Evolutionary conservation across 352 stramenopile species (phyloP).

Genomic region (Pythium coloratum): DNA sequence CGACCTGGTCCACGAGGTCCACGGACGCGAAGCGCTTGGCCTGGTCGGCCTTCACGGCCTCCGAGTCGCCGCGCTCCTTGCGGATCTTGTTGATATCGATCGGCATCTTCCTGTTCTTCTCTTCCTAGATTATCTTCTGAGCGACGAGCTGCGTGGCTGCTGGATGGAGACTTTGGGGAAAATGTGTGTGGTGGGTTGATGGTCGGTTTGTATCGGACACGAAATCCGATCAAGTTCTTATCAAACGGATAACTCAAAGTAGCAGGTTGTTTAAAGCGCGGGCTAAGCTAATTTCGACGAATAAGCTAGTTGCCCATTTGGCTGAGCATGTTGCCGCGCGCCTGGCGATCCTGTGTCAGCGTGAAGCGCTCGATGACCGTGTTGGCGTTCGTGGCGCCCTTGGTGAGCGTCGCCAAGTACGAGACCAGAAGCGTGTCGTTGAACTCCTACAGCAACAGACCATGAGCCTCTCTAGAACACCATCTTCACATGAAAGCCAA

Average conservation of each 20-base stretch:
- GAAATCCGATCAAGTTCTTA: constrained; percentile 20
- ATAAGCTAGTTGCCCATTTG: constrained; percentile 7
- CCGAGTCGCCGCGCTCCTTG: constrained; percentile 95
- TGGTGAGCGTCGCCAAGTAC: constrained; percentile 84
- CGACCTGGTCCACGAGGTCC: constrained; percentile 95
- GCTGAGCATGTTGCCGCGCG: constrained; percentile 41
- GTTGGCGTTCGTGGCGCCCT: constrained; percentile 75
- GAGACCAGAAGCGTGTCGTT: constrained; percentile 82
- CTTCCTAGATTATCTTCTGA: neutral
- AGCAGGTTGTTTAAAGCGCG: neutral
- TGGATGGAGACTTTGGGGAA: neutral
- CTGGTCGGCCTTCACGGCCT: constrained; percentile 93
- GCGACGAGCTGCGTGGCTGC: neutral
- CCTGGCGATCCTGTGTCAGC: constrained; percentile 66
- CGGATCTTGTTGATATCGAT: constrained; percentile 98
- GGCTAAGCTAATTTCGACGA: neutral
- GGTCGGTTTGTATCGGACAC: neutral
- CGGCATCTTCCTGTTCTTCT: constrained; percentile 75
- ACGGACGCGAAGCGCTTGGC: constrained; percentile 92
- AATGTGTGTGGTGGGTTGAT: neutral
- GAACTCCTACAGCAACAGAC: constrained; percentile 51
- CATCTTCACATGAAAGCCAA: neutral
- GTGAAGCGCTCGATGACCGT: constrained; percentile 81
- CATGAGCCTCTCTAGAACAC: neutral
- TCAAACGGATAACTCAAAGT: neutral